phyloP scores from a whole-genome alignment of 2,329 filamentous ascomycete genomes.

The Fusarium newnesense region DNA sequence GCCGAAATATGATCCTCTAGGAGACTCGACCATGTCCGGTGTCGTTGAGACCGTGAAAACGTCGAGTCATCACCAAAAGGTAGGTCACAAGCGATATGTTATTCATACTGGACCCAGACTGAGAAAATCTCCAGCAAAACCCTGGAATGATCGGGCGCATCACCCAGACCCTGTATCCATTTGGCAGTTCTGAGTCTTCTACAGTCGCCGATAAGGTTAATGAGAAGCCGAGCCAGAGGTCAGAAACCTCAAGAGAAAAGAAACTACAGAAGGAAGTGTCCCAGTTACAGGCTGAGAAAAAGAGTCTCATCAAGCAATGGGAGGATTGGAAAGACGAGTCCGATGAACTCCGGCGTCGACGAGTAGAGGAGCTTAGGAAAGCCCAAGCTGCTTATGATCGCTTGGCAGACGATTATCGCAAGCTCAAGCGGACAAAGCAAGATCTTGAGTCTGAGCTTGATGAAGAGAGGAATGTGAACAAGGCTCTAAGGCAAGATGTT shows the following conservation, averaged over 20 bases:
- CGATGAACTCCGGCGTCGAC: neutral
- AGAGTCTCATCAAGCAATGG: neutral
- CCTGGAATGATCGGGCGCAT: neutral
- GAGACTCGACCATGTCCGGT: neutral
- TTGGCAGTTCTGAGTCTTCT: neutral
- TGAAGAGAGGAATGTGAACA: neutral
- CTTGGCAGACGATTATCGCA: neutral
- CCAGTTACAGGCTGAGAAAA: neutral
- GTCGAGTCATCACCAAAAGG: neutral
- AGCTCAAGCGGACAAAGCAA: neutral
- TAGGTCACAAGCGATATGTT: rapidly evolving
- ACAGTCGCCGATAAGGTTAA: rapidly evolving
- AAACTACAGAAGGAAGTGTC: neutral
- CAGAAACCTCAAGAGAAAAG: neutral
- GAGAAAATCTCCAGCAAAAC: neutral
- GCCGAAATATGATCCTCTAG: neutral
- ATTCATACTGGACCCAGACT: neutral
- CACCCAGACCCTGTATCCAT: neutral
- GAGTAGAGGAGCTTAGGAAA: neutral
- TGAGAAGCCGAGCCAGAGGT: neutral
- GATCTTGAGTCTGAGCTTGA: neutral
- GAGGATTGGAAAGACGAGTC: neutral
- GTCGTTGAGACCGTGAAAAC: neutral
- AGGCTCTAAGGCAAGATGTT: neutral
- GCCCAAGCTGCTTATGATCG: neutral